Conservation (phyloP, 345 rosid species). For the Syzygium oleosum region DNA sequence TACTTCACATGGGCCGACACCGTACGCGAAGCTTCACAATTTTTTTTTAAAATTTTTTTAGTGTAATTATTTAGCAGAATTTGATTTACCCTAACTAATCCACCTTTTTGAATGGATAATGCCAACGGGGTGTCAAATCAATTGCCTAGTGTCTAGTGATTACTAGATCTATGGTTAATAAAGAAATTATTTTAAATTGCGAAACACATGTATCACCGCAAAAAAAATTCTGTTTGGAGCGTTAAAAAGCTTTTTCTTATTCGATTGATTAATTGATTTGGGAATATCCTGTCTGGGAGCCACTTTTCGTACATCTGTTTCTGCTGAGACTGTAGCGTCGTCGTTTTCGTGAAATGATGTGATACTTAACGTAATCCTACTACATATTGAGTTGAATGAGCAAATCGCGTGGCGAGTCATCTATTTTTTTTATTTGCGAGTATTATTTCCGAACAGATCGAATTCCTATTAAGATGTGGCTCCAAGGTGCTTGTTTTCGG, state of each 20-base stretch:
- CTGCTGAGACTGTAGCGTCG: fast-evolving
- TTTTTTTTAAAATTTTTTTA: neutral
- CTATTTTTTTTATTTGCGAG: neutral
- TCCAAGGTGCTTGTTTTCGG: neutral
- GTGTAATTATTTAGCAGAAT: neutral
- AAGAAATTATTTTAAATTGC: neutral
- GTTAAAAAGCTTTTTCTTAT: neutral
- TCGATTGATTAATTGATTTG: neutral
- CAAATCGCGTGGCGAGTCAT: neutral
- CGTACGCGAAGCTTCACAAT: neutral
- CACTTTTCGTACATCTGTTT: neutral
- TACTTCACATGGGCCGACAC: neutral
- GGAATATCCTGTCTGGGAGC: neutral
- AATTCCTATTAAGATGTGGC: neutral
- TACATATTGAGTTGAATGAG: neutral
- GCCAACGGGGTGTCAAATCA: neutral
- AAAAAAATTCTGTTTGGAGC: fast-evolving
- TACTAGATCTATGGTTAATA: neutral
- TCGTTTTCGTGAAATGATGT: neutral
- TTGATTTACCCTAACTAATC: neutral
- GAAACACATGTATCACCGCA: neutral
- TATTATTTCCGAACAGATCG: neutral
- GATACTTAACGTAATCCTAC: neutral
- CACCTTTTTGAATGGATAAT: neutral
- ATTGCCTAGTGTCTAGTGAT: neutral